Base-by-base conservation (phyloP, 257 asterid species). In the Nicotiana undulata region DNA sequence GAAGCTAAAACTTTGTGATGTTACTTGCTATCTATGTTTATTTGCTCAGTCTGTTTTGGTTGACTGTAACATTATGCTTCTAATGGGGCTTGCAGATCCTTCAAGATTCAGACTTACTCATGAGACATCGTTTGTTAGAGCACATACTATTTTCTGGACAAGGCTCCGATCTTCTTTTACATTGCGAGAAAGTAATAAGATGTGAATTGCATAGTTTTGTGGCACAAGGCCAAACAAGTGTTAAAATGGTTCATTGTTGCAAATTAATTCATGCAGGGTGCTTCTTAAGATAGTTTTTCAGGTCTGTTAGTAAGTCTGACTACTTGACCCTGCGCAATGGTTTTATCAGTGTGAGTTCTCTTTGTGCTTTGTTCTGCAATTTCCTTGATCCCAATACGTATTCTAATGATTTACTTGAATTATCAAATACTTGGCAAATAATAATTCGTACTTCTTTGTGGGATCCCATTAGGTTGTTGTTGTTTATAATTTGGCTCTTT, bases 111-210 rank as follows among this genome's bases (percentile, higher is more conserved):
- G 99, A 90, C 91, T 96, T 79, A 83, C 94, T 82, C 99, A 92
- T 7, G 98, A 96, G 85, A 96, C 98, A 82, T 91, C 99, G 44
- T 96, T 96, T 81, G 98, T 96, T 89, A 90, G 93, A 88, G 92
- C 97, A 2, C 98, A 94, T 82, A 90, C 95, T 83, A 96, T 97
- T 82, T 94, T 91, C 88, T 94, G 97, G 98, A 94, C 99, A 80
- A 89, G 87, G 82, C 90, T 86, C 97, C 98, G 0, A 2, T 94
- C 76, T 90, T 91, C 90, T 96, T 92, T 79, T 90, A 90, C 72
- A 84, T 94, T 85, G 99, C 94, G 82, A 90, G 99, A 80, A 81
- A 28, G 79, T 80, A 64, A 52, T 44, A 53, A 9, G 16, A 9
- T 63, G 64, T 1, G 75, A 28, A 53, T 63, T 79, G 37, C 49